These are phyloP conservation scores for Chytriomyces sp. DNA, from an alignment of 192 early-diverging fungal species.

Conservation along the genomic window DNA sequence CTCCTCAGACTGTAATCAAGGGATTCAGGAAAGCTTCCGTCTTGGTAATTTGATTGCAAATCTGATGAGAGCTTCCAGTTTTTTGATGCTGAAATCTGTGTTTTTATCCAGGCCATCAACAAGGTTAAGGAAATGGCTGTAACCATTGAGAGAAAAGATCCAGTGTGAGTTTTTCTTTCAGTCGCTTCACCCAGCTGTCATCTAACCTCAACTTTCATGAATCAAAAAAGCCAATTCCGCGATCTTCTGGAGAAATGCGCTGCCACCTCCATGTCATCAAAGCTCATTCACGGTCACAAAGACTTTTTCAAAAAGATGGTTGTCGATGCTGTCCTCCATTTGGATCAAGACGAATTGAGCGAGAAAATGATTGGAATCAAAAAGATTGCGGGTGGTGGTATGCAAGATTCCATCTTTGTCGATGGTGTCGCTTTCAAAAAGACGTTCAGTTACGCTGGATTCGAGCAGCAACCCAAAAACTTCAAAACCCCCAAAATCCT, in stretches of 20 bases:
- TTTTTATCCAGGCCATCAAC: slow-evolving; percentile 69
- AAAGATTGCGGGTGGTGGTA: slow-evolving; percentile 95
- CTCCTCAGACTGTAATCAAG: slow-evolving; percentile 92
- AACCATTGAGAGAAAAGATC: slow-evolving; percentile 79
- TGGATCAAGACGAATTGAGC: slow-evolving; percentile 96
- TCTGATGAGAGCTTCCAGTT: slow-evolving; percentile 9
- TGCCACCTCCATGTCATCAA: slow-evolving; percentile 97
- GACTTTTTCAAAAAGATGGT: slow-evolving; percentile 99
- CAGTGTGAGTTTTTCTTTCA: slow-evolving; percentile 52
- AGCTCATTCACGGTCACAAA: slow-evolving; percentile 94
- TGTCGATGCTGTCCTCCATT: slow-evolving; percentile 91
- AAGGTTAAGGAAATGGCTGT: slow-evolving; percentile 93
- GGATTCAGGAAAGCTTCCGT: slow-evolving; percentile 93
- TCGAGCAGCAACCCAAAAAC: slow-evolving; percentile 98
- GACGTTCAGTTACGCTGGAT: slow-evolving; percentile 98
- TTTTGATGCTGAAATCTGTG: background rate
- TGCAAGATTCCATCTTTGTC: slow-evolving; percentile 97
- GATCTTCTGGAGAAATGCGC: slow-evolving; percentile 93
- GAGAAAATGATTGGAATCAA: slow-evolving; percentile 98
- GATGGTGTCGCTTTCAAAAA: slow-evolving; percentile 99
- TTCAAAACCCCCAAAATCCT: slow-evolving; percentile 91
- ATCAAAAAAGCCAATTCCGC: slow-evolving; percentile 74
- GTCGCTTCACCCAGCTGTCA: background rate
- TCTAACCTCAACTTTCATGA: background rate
- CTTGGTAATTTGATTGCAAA: slow-evolving; percentile 53